Evolutionary conservation across 768 basidiomycete genomes (phyloP), one percentile per base, ranked within the genome.

Genomic region (Mrakia gelida): DNA sequence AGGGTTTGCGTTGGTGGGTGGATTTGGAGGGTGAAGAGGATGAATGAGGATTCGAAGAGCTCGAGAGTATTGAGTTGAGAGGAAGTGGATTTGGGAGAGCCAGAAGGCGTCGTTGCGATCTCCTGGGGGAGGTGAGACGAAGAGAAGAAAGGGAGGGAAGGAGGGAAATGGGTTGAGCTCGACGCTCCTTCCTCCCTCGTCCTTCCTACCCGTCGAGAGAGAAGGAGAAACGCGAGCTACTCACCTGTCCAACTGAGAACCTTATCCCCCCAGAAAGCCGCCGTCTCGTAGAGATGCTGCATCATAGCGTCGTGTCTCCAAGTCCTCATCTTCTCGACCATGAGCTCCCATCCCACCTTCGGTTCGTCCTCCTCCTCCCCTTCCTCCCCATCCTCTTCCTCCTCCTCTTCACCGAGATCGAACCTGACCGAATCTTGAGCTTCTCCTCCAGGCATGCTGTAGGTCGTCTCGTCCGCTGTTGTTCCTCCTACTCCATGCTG

Each of bases 51-150:
- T 87, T 67, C 91, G 89, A 84, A 98, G 94, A 15, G 97, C 95
- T 68, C 95, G 92, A 11, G 94, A 91, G 85, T 96, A 98, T 79
- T 97, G 93, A 81, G 95, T 91, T 3, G 92, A 95, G 87, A 95
- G 92, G 84, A 98, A 99, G 84, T 95, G 94, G 0, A 92, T 94
- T 84, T 99, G 97, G 3, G 97, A 95, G 30, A 99, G 89, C 97
- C 97, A 99, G 85, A 99, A 98, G 18, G 95, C 97, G 84, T 99
- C 97, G 83, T 98, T 97, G 43, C 95, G 91, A 82, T 98, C 94
- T 80, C 91, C 96, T 96, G 54, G 11, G 2, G n/a, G 18, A 26
- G 34, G 16, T 8, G 21, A 9, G n/a, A n/a, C n/a, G n/a, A n/a
- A 9, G 49, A 28, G 23, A 34, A 61, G 41, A 30, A 28, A 26